A percentile compares a stretch with the other conserved stretches of the same genome.
These are phyloP conservation scores for Globisporangium barbulae DNA, from an alignment of 352 stramenopile genomes.

Conservation along the genomic window DNA sequence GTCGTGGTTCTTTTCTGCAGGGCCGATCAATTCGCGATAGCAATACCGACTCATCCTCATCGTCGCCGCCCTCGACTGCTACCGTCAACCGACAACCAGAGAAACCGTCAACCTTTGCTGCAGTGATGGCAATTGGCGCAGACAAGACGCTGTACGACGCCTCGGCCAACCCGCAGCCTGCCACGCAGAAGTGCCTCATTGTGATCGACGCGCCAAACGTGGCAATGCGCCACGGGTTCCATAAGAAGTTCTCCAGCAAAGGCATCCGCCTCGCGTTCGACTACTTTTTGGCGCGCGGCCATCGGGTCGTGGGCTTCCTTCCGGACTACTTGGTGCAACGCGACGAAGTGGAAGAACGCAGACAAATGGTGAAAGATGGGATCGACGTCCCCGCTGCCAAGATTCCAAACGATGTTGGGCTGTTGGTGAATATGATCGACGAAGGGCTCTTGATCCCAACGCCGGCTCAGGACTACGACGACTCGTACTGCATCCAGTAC, in stretches of 20 bases:
- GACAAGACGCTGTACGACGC: constrained; percentile 25
- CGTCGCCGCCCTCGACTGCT: constrained; percentile 3
- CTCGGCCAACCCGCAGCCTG: constrained; percentile 15
- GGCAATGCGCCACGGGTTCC: constrained; percentile 75
- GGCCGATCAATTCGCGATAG: background rate
- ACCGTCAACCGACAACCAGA: constrained; percentile 2
- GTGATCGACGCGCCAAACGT: constrained; percentile 76
- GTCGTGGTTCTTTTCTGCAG: constrained; percentile 1
- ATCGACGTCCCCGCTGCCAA: constrained; percentile 41
- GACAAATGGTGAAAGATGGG: constrained; percentile 21
- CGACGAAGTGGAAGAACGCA: constrained; percentile 38
- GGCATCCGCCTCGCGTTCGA: constrained; percentile 70
- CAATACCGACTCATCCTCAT: background rate
- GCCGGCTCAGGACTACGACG: constrained; percentile 86
- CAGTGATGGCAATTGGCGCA: constrained; percentile 42
- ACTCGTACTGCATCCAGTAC: constrained; percentile 91
- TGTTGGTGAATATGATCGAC: constrained; percentile 69
- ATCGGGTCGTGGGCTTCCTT: constrained; percentile 82
- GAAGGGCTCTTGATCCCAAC: constrained; percentile 76
- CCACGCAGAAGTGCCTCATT: constrained; percentile 42
- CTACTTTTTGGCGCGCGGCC: constrained; percentile 64
- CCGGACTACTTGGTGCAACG: constrained; percentile 77
- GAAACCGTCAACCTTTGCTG: constrained; percentile 27
- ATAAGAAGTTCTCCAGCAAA: constrained; percentile 69
- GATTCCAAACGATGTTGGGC: constrained; percentile 64